Evolutionary conservation across 768 basidiomycete species (phyloP).

Genomic region (Mycena floridula): DNA sequence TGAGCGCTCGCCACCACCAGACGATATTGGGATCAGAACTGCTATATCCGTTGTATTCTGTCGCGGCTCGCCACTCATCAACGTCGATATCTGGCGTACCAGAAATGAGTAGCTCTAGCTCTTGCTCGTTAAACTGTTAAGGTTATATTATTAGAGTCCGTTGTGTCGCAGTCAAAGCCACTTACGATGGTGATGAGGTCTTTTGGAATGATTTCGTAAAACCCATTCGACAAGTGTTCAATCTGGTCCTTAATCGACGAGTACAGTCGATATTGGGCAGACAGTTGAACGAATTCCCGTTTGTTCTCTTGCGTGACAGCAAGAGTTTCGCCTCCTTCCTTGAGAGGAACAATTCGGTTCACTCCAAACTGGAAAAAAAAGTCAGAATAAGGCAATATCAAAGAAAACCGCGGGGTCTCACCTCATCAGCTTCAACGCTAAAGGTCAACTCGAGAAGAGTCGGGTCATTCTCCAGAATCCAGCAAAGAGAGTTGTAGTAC

Average conservation of each 20-base stretch:
- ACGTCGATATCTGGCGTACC: constrained; percentile 99
- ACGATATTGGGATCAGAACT: constrained; percentile 92
- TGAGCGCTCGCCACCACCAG: constrained; percentile 99
- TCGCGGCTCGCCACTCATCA: constrained; percentile 93
- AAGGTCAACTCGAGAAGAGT: constrained; percentile 84
- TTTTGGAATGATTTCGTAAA: constrained; percentile 97
- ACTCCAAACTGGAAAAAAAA: constrained; percentile 67
- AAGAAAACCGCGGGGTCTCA: constrained; percentile 18
- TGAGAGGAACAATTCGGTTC: constrained; percentile 82
- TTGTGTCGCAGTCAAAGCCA: constrained; percentile 9
- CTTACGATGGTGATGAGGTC: constrained; percentile 89
- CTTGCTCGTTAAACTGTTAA: constrained; percentile 85
- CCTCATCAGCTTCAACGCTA: constrained; percentile 95
- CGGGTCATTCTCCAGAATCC: constrained; percentile 97
- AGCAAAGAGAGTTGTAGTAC: constrained; percentile 95
- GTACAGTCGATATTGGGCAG: constrained; percentile 89
- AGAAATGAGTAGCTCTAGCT: constrained; percentile 89
- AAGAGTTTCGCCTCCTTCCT: constrained; percentile 76
- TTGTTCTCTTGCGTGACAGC: constrained; percentile 96
- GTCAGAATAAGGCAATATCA: constrained; percentile 6
- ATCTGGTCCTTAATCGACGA: constrained; percentile 96
- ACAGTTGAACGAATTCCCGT: constrained; percentile 91
- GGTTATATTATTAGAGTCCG: constrained; percentile 4
- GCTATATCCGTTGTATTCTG: constrained; percentile 84
- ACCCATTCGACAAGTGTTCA: constrained; percentile 81